Evolutionary conservation across 257 asterid genomes (phyloP).

Genomic region (Petunia secreta): DNA sequence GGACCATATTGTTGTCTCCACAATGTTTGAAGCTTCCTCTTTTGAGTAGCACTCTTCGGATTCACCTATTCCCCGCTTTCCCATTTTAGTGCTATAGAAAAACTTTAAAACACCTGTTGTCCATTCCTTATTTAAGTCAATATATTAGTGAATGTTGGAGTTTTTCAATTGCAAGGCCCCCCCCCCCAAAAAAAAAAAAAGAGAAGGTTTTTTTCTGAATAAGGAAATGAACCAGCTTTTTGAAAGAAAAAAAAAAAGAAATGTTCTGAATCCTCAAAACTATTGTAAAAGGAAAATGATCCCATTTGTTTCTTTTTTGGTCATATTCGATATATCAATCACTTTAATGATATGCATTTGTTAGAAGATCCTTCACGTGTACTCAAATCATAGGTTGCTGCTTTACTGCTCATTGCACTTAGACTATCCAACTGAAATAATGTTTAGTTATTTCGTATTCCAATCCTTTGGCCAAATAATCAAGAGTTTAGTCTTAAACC

Average conservation of each 20-base stretch:
- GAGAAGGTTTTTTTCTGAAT: background rate
- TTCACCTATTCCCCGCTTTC: background rate
- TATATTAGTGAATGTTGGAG: background rate
- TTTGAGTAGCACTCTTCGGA: background rate
- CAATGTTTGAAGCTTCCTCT: conserved; percentile 22
- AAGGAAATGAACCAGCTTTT: conserved; percentile 1
- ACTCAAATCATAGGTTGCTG: background rate
- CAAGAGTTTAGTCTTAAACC: conserved; percentile 11
- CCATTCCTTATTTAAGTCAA: background rate
- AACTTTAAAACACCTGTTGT: too few species aligned
- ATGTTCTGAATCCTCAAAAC: background rate
- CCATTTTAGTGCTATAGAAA: background rate
- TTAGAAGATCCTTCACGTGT: background rate
- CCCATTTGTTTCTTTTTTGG: background rate
- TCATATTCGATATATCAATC: background rate
- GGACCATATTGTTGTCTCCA: conserved; percentile 2
- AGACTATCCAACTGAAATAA: background rate
- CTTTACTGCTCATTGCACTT: background rate
- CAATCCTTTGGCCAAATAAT: background rate
- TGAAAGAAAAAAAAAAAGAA: background rate
- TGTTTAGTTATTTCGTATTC: background rate
- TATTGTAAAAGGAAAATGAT: background rate
- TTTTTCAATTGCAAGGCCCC: background rate
- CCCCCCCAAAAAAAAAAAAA: background rate
- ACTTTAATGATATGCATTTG: background rate